Conservation (phyloP, 2,329 filamentous ascomycete genomes). For the Beauveria brongniartii region DNA sequence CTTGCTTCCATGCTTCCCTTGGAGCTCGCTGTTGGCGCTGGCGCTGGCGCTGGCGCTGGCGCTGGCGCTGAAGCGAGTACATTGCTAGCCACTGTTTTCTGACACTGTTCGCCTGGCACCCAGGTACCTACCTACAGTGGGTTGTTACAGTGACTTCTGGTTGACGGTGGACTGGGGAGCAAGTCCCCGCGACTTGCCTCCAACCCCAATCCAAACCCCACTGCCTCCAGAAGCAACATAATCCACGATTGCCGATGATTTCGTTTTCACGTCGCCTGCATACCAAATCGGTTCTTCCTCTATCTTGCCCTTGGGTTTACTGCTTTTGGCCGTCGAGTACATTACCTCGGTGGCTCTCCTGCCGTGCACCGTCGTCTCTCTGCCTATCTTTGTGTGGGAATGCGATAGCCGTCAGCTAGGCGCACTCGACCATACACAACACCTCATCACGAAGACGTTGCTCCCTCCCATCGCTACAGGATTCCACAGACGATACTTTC, state of each 20-base stretch:
- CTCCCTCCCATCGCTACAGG: not conserved
- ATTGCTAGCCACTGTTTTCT: not conserved
- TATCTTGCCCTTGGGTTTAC: not conserved
- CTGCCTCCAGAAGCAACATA: not conserved
- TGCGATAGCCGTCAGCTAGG: not conserved
- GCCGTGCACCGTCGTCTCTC: not conserved
- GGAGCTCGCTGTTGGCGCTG: not conserved
- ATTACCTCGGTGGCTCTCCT: not conserved
- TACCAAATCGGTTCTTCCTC: not conserved
- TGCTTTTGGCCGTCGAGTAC: not conserved
- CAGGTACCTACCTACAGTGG: not conserved
- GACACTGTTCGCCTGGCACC: not conserved
- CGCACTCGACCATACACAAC: not conserved
- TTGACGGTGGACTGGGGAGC: too few relatives aligned
- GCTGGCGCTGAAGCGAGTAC: not conserved
- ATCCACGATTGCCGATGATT: not conserved
- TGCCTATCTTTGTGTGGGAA: not conserved
- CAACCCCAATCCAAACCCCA: not conserved
- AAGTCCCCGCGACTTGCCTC: not conserved
- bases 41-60: not conserved
- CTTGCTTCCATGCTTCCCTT: not conserved
- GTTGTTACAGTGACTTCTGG: too few relatives aligned
- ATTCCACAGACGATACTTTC: not conserved
- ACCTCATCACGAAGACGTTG: not conserved
- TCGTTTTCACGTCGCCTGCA: not conserved